These are phyloP conservation scores for Volvox reticuliferus DNA, from an alignment of 139 green algal species.

Conservation along the genomic window DNA sequence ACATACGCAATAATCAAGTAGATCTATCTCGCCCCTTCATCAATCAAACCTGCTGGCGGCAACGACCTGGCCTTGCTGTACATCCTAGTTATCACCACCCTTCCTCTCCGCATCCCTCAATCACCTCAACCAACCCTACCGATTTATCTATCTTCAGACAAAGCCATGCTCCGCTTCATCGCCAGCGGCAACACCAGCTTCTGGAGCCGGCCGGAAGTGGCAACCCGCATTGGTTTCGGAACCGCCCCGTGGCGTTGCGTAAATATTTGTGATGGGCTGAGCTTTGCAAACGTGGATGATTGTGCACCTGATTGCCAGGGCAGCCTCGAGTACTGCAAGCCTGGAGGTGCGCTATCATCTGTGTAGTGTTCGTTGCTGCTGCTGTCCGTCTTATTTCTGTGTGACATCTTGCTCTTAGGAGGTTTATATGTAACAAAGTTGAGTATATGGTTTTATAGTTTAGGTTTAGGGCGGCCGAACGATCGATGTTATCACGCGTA, in stretches of 20 bases:
- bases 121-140: too few species aligned
- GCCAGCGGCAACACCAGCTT: conserved; percentile 41
- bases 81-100: too few species aligned
- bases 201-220: conserved; percentile 32
- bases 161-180: conserved; percentile 31
- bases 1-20: too few species aligned
- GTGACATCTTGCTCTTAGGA: not conserved
- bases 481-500: too few species aligned
- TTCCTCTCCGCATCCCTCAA: too few species aligned
- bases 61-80: too few species aligned
- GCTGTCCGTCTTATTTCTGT: not conserved
- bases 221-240: conserved; percentile 38
- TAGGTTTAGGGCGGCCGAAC: too few species aligned
- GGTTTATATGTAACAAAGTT: not conserved
- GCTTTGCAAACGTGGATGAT: not conserved
- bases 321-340: conserved; percentile 20
- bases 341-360: not conserved
- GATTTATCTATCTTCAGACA: conserved; percentile 1
- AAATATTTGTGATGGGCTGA: not conserved
- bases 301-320: conserved; percentile 17
- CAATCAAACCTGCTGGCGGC: too few species aligned
- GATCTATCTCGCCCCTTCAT: too few species aligned
- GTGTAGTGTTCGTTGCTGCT: not conserved
- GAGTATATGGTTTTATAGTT: too few species aligned
- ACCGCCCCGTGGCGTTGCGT: conserved; percentile 33